Evolutionary conservation across 2,329 filamentous ascomycete genomes (phyloP).

Genomic region (Didymella arachidicola): DNA sequence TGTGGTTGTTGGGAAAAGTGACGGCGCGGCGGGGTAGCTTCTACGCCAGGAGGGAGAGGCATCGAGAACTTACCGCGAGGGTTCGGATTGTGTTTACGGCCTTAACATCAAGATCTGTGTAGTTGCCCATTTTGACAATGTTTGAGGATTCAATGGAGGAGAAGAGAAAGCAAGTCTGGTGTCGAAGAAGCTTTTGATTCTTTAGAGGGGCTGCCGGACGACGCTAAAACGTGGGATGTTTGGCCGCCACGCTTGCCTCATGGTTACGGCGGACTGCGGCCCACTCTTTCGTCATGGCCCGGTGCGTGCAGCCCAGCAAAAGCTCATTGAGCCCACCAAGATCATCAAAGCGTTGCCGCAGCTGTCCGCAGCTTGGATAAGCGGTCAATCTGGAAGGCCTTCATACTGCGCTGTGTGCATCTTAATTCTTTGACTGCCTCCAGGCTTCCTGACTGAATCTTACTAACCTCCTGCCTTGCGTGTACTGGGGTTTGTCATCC

Average conservation of each 20-base stretch:
- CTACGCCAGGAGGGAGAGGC: conserved; percentile 18
- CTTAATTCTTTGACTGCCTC: neutral
- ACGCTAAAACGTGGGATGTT: conserved; percentile 13
- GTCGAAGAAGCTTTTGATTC: conserved; percentile 12
- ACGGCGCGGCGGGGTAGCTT: conserved; percentile 40
- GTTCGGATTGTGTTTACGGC: conserved; percentile 98
- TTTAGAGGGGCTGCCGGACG: conserved; percentile 1
- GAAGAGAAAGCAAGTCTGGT: conserved; percentile 24
- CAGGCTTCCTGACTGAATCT: conserved; percentile 4
- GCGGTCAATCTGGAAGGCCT: conserved; percentile 12
- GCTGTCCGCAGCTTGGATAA: conserved; percentile 17
- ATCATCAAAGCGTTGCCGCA: conserved; percentile 24
- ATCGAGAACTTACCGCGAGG: conserved; percentile 78
- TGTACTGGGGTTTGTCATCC: conserved; percentile 6
- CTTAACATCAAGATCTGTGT: conserved; percentile 84
- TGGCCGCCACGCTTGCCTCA: conserved; percentile 16
- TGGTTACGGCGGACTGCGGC: conserved; percentile 4
- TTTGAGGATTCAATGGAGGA: conserved; percentile 23
- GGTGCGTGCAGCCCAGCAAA: conserved; percentile 15
- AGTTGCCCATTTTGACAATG: conserved; percentile 73
- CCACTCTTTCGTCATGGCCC: conserved; percentile 16
- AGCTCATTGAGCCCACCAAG: conserved; percentile 15
- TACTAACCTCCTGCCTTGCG: conserved; percentile 6
- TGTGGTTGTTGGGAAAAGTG: conserved; percentile 29
- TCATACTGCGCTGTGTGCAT: conserved; percentile 3